Evolutionary conservation across 2,329 filamentous ascomycete species (phyloP).

Genomic region (Catunica adiposa): DNA sequence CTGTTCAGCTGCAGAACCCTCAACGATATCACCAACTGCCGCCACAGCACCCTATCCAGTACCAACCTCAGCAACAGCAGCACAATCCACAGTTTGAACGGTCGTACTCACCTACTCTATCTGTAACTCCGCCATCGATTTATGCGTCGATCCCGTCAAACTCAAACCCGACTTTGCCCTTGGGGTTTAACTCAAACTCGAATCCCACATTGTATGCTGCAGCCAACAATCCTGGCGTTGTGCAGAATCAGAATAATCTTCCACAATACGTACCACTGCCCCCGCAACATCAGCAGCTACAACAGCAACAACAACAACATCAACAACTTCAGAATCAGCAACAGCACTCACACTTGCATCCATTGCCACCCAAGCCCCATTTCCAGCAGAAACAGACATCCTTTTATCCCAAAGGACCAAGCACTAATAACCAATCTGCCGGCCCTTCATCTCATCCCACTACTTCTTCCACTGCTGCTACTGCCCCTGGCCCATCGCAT

Average conservation of each 20-base stretch:
- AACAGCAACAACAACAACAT: neutral
- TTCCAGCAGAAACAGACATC: too few relatives aligned
- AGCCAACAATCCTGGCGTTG: neutral
- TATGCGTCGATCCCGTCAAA: constrained; percentile 1
- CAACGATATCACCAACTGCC: neutral
- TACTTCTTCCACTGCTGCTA: too few relatives aligned
- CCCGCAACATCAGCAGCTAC: neutral
- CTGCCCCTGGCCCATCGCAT: neutral
- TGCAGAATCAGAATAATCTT: neutral
- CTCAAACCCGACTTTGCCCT: constrained; percentile 1
- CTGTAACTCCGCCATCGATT: constrained; percentile 7
- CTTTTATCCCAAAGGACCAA: too few relatives aligned
- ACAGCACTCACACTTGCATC: neutral
- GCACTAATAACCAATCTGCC: too few relatives aligned
- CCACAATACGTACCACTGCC: too few relatives aligned
- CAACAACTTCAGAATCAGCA: neutral
- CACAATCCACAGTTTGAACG: neutral
- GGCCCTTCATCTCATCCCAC: neutral
- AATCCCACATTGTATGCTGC: constrained; percentile 2
- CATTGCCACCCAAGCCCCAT: too few relatives aligned
- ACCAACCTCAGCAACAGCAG: neutral
- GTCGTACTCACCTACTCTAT: constrained; percentile 3
- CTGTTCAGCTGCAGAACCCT: neutral
- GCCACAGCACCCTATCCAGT: neutral
- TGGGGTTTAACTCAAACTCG: neutral